Evolutionary conservation across 805 yeast species (phyloP).

Genomic region (Cyberlindnera sargentensis): DNA sequence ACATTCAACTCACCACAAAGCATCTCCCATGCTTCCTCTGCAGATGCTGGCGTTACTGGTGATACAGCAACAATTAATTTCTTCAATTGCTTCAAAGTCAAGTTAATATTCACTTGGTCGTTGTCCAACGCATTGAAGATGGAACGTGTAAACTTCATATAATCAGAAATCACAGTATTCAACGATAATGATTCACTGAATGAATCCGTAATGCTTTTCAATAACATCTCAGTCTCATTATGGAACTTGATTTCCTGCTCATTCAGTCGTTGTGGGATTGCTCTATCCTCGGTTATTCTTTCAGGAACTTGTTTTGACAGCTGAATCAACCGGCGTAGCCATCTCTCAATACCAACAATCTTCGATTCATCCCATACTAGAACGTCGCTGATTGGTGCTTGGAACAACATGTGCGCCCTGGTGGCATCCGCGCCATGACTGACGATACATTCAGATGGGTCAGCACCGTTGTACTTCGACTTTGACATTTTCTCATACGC

Average conservation of each 20-base stretch:
- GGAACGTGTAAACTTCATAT: conserved; percentile 71
- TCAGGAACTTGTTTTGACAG: conserved; percentile 14
- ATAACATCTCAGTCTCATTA: conserved; percentile 44
- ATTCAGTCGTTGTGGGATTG: conserved; percentile 11
- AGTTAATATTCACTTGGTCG: conserved; percentile 27
- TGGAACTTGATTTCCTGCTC: conserved; percentile 48
- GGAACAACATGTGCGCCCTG: conserved; percentile 87
- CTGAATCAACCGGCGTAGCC: conserved; percentile 59
- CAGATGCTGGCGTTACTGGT: conserved; percentile 75
- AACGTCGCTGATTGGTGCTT: conserved; percentile 79
- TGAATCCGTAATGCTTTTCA: conserved; percentile 49
- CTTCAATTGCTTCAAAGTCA: conserved; percentile 43
- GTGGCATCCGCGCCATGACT: conserved; percentile 90
- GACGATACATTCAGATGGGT: conserved; percentile 69
- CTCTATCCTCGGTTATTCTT: neutral
- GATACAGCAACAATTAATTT: conserved; percentile 57
- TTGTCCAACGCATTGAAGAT: conserved; percentile 34
- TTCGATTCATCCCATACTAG: conserved; percentile 87
- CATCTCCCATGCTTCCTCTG: conserved; percentile 76
- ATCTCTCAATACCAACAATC: conserved; percentile 81
- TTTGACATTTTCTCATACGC: conserved; percentile 93
- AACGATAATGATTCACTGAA: conserved; percentile 53
- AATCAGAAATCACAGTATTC: conserved; percentile 84
- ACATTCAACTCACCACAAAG: conserved; percentile 22
- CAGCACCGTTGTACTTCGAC: conserved; percentile 91